Base-by-base conservation (phyloP, 2,329 filamentous ascomycete genomes). In the Plectosphaerella sp. region DNA sequence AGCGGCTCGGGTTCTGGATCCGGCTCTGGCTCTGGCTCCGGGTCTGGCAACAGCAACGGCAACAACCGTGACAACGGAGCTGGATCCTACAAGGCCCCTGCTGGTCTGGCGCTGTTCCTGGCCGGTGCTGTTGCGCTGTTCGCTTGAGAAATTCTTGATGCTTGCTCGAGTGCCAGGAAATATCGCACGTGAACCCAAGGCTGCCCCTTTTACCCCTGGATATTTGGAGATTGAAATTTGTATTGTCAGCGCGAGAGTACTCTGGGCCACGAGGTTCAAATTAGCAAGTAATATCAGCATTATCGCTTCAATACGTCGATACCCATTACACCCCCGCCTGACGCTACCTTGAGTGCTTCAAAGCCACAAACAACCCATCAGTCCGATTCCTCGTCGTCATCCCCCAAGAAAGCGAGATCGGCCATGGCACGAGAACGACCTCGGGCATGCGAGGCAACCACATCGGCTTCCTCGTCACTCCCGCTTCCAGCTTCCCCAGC, bases 361-460 rank as follows among this genome's bases (percentile, higher is more conserved):
- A 36, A 43, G 18, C 7, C 36, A 24, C 7, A 35, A 11, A 24
- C 12, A 20, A 8, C 37, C 39, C 14, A 45, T 55, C 57, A 77
- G 24, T 88, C 85, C 3, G 78, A 82, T 56, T 90, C 54, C 24
- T 58, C 87, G 54, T 82, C 85, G 42, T 89, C 86, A 57, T 83
- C 80, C 12, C 81, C 86, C 57, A 91, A 67, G 62, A 91, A 91
- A 1, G 80, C 82, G 59, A 86, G 64, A 57, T 81, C 82, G 42
- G 74, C 72, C 57, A 73, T 76, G 5, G 72, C 74, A 41, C 73
- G 69, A 36, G 20, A 28, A 2, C 48, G 48, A 3, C 73, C 71
- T n/a, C 74, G 70, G 61, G 59, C 65, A 52, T 73, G 71, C n/a
- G 72, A 72, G 10, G 75, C 72, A 51, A 71, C 68, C 14, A 65